Percentiles rank a stretch among this genome's conserved stretches.
Evolutionary conservation across 768 basidiomycete species (phyloP).

Genomic region (Tephrocybe rancida): DNA sequence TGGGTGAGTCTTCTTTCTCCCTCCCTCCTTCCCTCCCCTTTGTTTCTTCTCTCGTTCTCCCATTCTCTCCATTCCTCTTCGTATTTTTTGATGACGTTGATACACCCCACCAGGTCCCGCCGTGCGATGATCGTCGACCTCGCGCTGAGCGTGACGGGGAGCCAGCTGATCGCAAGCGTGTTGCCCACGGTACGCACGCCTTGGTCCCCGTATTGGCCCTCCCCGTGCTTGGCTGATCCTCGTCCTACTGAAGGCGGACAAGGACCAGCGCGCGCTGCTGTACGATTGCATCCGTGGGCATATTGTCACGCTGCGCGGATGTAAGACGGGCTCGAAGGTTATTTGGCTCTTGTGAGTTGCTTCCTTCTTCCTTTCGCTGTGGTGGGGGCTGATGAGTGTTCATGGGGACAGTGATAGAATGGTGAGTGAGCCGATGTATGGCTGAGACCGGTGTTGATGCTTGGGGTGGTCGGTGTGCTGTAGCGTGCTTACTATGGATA

Average conservation of each 20-base stretch:
- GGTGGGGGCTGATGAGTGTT: background rate
- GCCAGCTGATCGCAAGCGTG: constrained; percentile 83
- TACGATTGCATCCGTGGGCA: constrained; percentile 88
- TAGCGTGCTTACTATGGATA: constrained; percentile 51
- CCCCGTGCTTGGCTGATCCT: background rate
- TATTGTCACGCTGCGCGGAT: constrained; percentile 87
- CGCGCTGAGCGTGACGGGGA: constrained; percentile 81
- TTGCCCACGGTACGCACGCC: constrained; percentile 63
- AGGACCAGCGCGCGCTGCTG: constrained; percentile 79
- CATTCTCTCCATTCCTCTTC: too few species aligned
- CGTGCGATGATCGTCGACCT: constrained; percentile 87
- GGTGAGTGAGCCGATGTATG: constrained; percentile 24
- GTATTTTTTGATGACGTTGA: too few species aligned
- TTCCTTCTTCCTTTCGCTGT: background rate
- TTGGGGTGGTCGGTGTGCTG: constrained; percentile 7
- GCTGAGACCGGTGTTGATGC: background rate
- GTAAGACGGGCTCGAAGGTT: constrained; percentile 90
- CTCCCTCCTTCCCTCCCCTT: background rate
- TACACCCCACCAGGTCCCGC: constrained; percentile 42
- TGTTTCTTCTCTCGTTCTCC: too few species aligned
- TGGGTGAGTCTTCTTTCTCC: constrained; percentile 46
- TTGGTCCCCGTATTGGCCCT: background rate
- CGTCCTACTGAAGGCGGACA: constrained; percentile 61
- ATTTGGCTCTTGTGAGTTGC: constrained; percentile 79
- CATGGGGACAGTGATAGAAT: constrained; percentile 38